Evolutionary conservation across 768 basidiomycete genomes (phyloP).

Genomic region (Psilocybe subaeruginosa): DNA sequence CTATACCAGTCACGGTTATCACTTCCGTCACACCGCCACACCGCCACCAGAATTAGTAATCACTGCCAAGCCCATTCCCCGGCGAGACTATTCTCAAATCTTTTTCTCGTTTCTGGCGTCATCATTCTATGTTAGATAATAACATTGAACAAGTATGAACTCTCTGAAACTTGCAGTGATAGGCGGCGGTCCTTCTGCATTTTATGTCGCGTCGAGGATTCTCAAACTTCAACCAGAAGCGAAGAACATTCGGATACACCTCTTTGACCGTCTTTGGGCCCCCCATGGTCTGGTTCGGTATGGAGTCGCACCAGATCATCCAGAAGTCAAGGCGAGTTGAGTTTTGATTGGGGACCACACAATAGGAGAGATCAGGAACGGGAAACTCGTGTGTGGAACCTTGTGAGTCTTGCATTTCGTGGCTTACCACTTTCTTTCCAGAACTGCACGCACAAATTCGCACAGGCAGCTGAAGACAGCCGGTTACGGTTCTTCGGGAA

Average conservation of each 20-base stretch:
- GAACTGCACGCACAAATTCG: conserved; percentile 98
- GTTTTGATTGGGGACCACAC: conserved; percentile 4
- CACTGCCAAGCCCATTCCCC: too few relatives aligned
- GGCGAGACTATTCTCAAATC: too few relatives aligned
- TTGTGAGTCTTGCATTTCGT: background rate
- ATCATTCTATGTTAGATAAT: too few relatives aligned
- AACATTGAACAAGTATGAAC: conserved; percentile 11
- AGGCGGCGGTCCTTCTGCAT: conserved; percentile 96
- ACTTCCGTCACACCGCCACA: too few relatives aligned
- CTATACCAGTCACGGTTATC: too few relatives aligned
- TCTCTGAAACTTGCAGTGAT: conserved; percentile 82
- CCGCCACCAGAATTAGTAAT: too few relatives aligned
- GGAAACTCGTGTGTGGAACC: conserved; percentile 6
- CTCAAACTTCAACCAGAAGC: conserved; percentile 59
- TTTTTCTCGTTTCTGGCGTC: too few relatives aligned
- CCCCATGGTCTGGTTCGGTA: conserved; percentile 95
- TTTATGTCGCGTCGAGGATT: conserved; percentile 91
- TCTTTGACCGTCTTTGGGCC: conserved; percentile 92
- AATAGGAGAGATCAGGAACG: background rate
- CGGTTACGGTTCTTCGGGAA: conserved; percentile 93
- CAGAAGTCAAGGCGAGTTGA: conserved; percentile 85
- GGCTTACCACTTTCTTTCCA: conserved; percentile 30
- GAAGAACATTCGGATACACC: conserved; percentile 59
- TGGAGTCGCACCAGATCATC: conserved; percentile 97
- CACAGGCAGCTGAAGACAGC: conserved; percentile 74